Percentiles rank a stretch among this genome's conserved stretches.
Conservation (phyloP, 768 basidiomycete genomes). For the Lenzites betulinus region DNA sequence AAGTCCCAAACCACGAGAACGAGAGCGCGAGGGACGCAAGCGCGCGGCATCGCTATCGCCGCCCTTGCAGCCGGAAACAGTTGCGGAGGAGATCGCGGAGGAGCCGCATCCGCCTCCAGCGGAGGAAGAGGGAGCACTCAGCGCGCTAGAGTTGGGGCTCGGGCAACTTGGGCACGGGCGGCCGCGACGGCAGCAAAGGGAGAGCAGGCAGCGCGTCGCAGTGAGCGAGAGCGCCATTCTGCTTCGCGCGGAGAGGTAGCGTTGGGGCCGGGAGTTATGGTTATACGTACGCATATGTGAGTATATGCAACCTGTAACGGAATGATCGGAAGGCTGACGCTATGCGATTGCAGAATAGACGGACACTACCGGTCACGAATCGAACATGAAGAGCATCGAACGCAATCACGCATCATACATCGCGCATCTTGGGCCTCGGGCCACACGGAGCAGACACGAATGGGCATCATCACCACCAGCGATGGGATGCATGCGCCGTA, state of each 20-base stretch:
- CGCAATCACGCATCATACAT: too few species aligned
- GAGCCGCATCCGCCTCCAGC: background rate
- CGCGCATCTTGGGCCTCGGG: too few species aligned
- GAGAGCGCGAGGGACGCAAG: background rate
- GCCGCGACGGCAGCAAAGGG: background rate
- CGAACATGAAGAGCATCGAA: too few species aligned
- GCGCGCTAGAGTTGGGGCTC: conserved; percentile 5
- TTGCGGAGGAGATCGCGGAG: background rate
- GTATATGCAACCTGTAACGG: too few species aligned
- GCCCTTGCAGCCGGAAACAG: conserved; percentile 8
- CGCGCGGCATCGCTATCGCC: conserved; percentile 8
- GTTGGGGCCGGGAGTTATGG: too few species aligned
- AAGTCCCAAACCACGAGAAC: too few species aligned
- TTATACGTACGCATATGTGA: too few species aligned
- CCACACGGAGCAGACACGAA: too few species aligned
- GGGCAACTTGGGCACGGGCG: conserved; percentile 7
- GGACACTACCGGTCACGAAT: background rate
- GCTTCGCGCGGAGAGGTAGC: background rate
- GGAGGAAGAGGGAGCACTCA: background rate
- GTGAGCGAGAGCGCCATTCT: conserved; percentile 7
- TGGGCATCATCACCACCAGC: background rate
- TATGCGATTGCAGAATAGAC: background rate
- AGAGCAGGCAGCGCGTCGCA: conserved; percentile 5
- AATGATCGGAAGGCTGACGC: too few species aligned
- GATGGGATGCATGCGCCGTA: background rate